Base-by-base conservation (phyloP, 768 basidiomycete species). In the Russula ochroleuca region DNA sequence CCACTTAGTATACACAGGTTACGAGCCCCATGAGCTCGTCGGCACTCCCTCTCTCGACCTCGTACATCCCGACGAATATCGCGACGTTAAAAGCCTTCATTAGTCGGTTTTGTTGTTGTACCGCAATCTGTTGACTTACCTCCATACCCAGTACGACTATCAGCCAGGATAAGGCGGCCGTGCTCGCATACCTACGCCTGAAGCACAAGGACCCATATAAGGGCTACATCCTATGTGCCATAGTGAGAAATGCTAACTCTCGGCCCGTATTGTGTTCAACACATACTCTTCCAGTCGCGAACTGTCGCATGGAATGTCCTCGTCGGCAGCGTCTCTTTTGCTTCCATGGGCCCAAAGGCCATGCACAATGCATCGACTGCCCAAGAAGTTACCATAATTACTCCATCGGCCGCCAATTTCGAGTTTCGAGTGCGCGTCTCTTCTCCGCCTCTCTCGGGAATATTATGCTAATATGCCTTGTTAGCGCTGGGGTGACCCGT, bases 311-410 rank as follows among this genome's bases (percentile, higher is more conserved):
- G 87, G 70, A 87, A 87, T 65, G 86, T 87, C 9, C 73, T 88
- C 49, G 87, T 88, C 35, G 89, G 90, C 41, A 88, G 87, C 66
- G 85, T 92, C 37, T 90, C 90, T 1, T 89, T 87, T 70, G 89
- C 89, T 5, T 81, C 82, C 50, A 85, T 88, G 10, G 85, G 86
- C 9, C 83, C 84, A 25, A 90, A 90, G 71, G 85, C 88, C 0
- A 78, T 91, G 69, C 87, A 91, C 70, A 90, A 86, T 69, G 87
- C 87, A 17, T 89, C 89, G 15, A 92, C 90, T 0, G 90, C 90
- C 0, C 88, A 90, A 73, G 90, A 92, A 75, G 84, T 92, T 65
- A 83, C 84, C 21, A 83, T 92, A 35, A 81, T 91, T 57, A 83
- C 87, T 1, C 87, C 88, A 1, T 70, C 70, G 14, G 75, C 75